Evolutionary conservation across 2,329 filamentous ascomycete genomes (phyloP), one percentile per base, ranked within the genome.

Genomic region (Cercospora zeina): DNA sequence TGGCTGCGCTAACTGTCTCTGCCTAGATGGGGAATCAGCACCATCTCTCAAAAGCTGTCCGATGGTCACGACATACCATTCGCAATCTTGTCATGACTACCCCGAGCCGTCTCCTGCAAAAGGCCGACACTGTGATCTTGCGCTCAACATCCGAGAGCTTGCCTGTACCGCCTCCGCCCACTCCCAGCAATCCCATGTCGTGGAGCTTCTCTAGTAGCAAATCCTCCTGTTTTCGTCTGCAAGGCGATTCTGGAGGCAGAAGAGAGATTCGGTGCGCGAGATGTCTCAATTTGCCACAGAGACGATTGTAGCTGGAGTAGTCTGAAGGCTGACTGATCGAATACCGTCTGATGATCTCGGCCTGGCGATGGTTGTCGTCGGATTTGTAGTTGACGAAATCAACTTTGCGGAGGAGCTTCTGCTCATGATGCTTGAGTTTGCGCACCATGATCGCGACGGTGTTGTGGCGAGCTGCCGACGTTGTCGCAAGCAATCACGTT

Each of bases 391-490:
- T 95, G 76, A 93, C 88, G 79, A 99, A 96, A 80, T 99, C 93
- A 78, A 95, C 92, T 75, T 93, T 93, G 72, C 85, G 83, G 68
- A 97, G 86, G 75, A 97, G 89, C 84, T 95, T 96, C 76, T 95
- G 87, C 87, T 99, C 95, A 79, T 97, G 93, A 79, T 96, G 86
- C 80, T 97, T 97, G 75, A 99, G 87, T 82, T 96, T 92, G 71
- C 95, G 89, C 70, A 96, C 91, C 95, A 97, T 97, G 24, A 69
- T 83, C 75, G 54, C 57, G 61, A 58, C 47, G 5, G n/a, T 21
- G 11, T 7, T n/a, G 45, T 42, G 45, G 45, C n/a, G 24, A 59
- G 21, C 8, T 47, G 16, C 47, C n/a, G 24, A 21, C 19, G 49
- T 54, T 34, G 36, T 60, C 58, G 50, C 56, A 59, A 39, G 47